A percentile compares a stretch with the other conserved stretches of the same genome.
Conservation (phyloP, 495 filamentous ascomycete species). For the Podospora tetraspora region DNA sequence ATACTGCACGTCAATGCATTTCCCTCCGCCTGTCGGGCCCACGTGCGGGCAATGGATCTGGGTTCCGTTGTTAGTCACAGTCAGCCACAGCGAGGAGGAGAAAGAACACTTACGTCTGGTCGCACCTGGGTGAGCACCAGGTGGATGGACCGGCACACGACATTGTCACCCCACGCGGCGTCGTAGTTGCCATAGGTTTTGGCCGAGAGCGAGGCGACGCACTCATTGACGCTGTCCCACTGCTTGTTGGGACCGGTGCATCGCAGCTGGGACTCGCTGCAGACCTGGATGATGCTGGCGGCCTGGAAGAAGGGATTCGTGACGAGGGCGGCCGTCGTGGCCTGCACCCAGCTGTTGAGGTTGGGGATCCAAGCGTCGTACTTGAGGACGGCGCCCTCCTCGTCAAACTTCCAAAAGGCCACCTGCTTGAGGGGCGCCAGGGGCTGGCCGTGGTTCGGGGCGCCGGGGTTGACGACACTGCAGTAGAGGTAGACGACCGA, state of each 20-base stretch:
- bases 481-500: constrained; percentile 35
- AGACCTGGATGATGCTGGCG: constrained; percentile 27
- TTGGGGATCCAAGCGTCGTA: constrained; percentile 38
- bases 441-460: constrained; percentile 22
- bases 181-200: constrained; percentile 37
- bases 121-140: constrained; percentile 34
- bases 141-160: constrained; percentile 37
- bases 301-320: constrained; percentile 23
- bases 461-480: constrained; percentile 28
- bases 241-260: constrained; percentile 34
- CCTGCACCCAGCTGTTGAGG: constrained; percentile 28
- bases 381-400: constrained; percentile 29
- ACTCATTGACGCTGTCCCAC: constrained; percentile 27
- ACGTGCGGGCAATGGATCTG: constrained; percentile 37
- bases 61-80: constrained; percentile 1
- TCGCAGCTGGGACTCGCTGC: constrained; percentile 23
- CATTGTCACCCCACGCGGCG: constrained; percentile 38
- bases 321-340: constrained; percentile 18
- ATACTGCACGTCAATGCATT: constrained; percentile 32
- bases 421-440: constrained; percentile 33
- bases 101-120: constrained; percentile 29
- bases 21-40: constrained; percentile 37
- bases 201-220: constrained; percentile 21
- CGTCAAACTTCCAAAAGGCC: constrained; percentile 36
- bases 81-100: not conserved